phyloP scores from a whole-genome alignment of 345 rosid species.

The Eucalyptus dawsonii region DNA sequence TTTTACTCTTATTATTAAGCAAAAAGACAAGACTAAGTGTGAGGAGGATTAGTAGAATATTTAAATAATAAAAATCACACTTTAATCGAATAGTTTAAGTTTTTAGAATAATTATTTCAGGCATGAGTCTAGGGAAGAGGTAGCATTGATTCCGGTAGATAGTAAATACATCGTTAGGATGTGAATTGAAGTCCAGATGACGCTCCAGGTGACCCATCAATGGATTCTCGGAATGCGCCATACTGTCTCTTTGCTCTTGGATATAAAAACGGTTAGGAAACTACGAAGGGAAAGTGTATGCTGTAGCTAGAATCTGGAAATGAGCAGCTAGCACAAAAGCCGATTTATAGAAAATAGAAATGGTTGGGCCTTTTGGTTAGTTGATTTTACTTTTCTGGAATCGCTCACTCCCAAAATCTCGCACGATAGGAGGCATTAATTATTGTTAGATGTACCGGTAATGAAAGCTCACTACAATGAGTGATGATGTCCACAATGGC shows the following conservation, averaged over 20 bases:
- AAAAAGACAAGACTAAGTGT: too few relatives aligned
- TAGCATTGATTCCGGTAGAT: too few relatives aligned
- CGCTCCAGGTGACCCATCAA: fast-evolving
- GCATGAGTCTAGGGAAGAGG: too few relatives aligned
- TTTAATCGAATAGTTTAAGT: too few relatives aligned
- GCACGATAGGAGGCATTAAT: not conserved
- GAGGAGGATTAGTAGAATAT: too few relatives aligned
- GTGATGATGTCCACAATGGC: not conserved
- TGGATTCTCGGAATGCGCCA: not conserved
- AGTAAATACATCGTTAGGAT: too few relatives aligned
- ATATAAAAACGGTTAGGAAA: too few relatives aligned
- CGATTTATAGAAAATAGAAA: not conserved
- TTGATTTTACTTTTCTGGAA: not conserved
- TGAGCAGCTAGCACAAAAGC: fast-evolving
- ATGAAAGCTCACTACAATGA: not conserved
- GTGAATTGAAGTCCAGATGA: too few relatives aligned
- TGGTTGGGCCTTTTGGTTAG: not conserved
- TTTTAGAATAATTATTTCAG: too few relatives aligned
- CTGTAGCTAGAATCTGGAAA: not conserved
- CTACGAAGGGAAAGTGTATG: not conserved
- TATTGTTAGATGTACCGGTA: not conserved
- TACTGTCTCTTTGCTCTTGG: too few relatives aligned
- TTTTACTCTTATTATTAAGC: too few relatives aligned
- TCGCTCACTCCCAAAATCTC: not conserved
- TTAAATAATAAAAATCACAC: too few relatives aligned